phyloP scores from a whole-genome alignment of 2,329 filamentous ascomycete genomes.

The Verticillium nubilum region DNA sequence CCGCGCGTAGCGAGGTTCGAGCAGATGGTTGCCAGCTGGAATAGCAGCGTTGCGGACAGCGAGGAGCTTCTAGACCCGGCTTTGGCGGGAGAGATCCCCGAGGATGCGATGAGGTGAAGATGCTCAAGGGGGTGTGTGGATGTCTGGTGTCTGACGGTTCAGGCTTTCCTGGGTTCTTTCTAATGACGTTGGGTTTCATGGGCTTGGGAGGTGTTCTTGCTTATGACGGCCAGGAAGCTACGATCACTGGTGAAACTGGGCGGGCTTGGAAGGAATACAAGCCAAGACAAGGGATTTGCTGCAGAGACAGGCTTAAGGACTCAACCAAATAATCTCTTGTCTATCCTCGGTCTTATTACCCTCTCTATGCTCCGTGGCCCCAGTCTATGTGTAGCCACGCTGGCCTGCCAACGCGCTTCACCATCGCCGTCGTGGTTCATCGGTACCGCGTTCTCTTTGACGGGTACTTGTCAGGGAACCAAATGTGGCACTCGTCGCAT shows the following conservation, averaged over 20 bases:
- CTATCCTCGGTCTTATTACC: not conserved
- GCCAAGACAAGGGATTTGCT: too few relatives aligned
- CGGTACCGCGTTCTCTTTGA: conserved; percentile 5
- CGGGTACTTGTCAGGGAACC: conserved; percentile 20
- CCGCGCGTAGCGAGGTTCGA: conserved; percentile 1
- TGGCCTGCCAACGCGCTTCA: too few relatives aligned
- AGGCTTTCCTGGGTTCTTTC: not conserved
- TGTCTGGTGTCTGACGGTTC: not conserved
- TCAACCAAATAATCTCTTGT: not conserved
- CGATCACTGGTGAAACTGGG: too few relatives aligned
- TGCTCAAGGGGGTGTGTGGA: not conserved
- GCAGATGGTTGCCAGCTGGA: conserved; percentile 10
- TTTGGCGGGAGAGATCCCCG: conserved; percentile 2
- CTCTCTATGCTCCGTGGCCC: not conserved
- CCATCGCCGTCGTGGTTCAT: not conserved
- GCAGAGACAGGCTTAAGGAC: too few relatives aligned
- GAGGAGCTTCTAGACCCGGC: conserved; percentile 9
- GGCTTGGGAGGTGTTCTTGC: too few relatives aligned
- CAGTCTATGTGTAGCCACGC: not conserved
- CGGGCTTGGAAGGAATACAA: too few relatives aligned
- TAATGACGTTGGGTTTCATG: not conserved
- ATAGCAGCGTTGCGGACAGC: conserved; percentile 4
- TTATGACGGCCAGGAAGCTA: too few relatives aligned
- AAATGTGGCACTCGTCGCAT: conserved; percentile 27
- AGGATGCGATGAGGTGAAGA: conserved; percentile 4